Evolutionary conservation across 2,329 filamentous ascomycete genomes (phyloP), one percentile per base, ranked within the genome.

Genomic region (Phoma herbarum): DNA sequence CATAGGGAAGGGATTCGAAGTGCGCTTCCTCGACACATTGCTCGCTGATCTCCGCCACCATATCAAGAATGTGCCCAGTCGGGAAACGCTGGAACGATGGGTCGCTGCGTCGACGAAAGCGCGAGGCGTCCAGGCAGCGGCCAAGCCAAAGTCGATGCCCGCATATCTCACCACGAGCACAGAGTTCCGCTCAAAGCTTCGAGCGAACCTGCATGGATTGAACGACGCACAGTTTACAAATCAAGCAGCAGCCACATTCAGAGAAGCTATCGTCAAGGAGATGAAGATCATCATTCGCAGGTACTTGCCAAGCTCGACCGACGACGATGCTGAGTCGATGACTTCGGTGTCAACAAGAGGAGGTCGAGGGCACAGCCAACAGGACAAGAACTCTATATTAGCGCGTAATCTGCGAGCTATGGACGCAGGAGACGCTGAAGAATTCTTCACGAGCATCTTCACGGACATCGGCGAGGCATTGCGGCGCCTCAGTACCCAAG

Each of bases 321-420:
- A 99, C 60, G 94, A 98, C 66, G 95, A 99, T 73, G 91, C 90
- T 61, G 92, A 95, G 74, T 96, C 93, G 0, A 90, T 94, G 80
- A 88, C 94, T 78, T 93, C 93, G 1, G 85, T 88, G 0, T 96
- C 93, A 3, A 97, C 94, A 1, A 81, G 87, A 61, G 89, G 88
- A 26, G 86, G 86, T 58, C 86, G 88, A 62, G 80, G 89, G 41
- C 62, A 73, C 39, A 90, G 87, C 18, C 90, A 92, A 67, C 91
- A 96, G 70, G 93, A 98, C 65, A 97, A 95, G 73, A 97, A 93
- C 0, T 88, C 90, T 0, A 90, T 93, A 43, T 82, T 98, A 28
- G 93, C 95, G 6, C 87, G 93, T 11, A 98, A 98, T 67, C 80
- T 99, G 26, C 88, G 94, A 18, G 88, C 91, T 0, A 81, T 99